Evolutionary conservation across 1,284 basidiomycete genomes (phyloP), one percentile per base, ranked within the genome.

Genomic region (Puccinia triticina): DNA sequence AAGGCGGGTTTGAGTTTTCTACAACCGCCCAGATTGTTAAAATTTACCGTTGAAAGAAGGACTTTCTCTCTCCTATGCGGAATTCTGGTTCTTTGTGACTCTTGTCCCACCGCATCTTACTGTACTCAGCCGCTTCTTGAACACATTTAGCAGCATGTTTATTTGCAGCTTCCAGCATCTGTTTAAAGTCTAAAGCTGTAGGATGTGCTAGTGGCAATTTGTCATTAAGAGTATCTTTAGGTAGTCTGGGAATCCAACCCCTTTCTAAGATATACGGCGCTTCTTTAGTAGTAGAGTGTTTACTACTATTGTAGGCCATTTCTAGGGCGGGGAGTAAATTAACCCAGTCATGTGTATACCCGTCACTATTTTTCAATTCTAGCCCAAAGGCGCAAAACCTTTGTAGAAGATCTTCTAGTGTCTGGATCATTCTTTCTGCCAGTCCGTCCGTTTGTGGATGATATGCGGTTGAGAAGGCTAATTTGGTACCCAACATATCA

Each of bases 391-490:
- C 1, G 43, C 55, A 77, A 40, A 57, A 61, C 66, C 59, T 34
- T 5, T n/a, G 14, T 59, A 87, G 21, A 83, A 71, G 0, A 87
- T 84, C 0, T 86, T 86, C 2, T 85, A 86, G 66, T 84, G 87
- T 57, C 85, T 84, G 0, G 11, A 50, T 29, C 0, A 43, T 34
- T 10, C 66, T 71, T 83, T 86, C 85, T 26, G 84, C 84, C 23
- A 74, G 66, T 0, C 84, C 83, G 61, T 85, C 84, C 0, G 85
- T 88, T 79, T 90, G 84, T 0, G 89, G 89, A 74, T 90, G 89
- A 75, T 88, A 90, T 0, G 88, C 84, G 1, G 88, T 88, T 0
- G 88, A 89, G 87, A 90, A 87, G 1, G 84, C 83, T 0, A 89
- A 84, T 69, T 88, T 85, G 10, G 86, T 85, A 0, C 88, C 86